Evolutionary conservation across 2,329 filamentous ascomycete genomes (phyloP).

Genomic region (Penicillium oxalicum): DNA sequence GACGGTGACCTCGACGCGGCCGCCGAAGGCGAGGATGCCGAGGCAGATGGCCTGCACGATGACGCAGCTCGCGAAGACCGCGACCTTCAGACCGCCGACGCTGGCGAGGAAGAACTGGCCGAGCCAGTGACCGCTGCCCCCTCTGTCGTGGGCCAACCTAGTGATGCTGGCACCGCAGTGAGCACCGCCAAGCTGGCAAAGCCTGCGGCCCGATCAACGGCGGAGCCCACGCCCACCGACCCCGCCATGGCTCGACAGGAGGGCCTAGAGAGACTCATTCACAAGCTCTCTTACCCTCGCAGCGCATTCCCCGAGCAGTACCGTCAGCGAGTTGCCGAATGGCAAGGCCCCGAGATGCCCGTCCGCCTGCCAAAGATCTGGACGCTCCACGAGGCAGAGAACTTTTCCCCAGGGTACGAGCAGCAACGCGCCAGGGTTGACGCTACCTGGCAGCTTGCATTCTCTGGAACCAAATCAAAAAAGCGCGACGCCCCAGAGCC

Average conservation of each 20-base stretch:
- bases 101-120: constrained; percentile 15
- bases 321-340: constrained; percentile 11
- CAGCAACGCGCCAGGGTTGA: constrained; percentile 26
- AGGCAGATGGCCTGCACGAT: constrained; percentile 12
- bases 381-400: constrained; percentile 33
- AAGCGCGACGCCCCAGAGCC: constrained; percentile 25
- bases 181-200: not conserved
- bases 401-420: constrained; percentile 32
- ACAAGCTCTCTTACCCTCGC: constrained; percentile 19
- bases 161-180: not conserved
- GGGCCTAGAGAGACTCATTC: constrained; percentile 8
- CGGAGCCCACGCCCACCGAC: not conserved
- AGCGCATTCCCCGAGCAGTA: constrained; percentile 15
- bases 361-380: constrained; percentile 30
- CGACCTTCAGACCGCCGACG: constrained; percentile 12
- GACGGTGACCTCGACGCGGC: constrained; percentile 14
- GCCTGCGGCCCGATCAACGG: constrained; percentile 1
- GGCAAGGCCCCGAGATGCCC: constrained; percentile 22
- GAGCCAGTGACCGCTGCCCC: constrained; percentile 9
- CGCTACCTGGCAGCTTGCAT: constrained; percentile 28
- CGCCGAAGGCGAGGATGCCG: constrained; percentile 12
- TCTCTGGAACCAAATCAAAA: constrained; percentile 28
- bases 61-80: constrained; percentile 5
- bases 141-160: constrained; percentile 7
- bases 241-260: not conserved